Conservation (phyloP, 129 eudicot species). For the Pittosporum tobira region DNA sequence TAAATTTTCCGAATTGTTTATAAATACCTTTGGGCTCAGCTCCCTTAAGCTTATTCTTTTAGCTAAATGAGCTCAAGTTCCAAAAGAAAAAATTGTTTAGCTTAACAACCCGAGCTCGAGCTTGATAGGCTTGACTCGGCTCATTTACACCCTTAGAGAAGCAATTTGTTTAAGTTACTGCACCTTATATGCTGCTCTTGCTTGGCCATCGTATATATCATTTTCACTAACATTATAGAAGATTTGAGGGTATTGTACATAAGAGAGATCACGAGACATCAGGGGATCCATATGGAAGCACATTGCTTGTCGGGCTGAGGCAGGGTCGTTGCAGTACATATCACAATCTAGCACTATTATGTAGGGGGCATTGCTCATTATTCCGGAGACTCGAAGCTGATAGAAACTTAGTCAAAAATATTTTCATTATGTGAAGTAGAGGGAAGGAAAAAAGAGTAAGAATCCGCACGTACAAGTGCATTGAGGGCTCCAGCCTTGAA, state of each 20-base stretch:
- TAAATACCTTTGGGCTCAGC: no score
- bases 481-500: constrained; percentile 96
- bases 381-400: constrained; percentile 87
- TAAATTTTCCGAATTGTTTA: neutral
- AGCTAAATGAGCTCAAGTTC: no score
- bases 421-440: neutral
- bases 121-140: no score
- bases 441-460: neutral
- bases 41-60: no score
- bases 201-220: constrained; percentile 74
- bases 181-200: constrained; percentile 65
- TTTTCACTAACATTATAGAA: constrained; percentile 60
- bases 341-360: constrained; percentile 72
- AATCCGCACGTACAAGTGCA: constrained; percentile 38
- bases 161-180: neutral
- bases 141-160: no score
- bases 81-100: no score
- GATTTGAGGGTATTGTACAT: constrained; percentile 69
- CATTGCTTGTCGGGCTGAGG: constrained; percentile 88
- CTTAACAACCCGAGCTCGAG: no score
- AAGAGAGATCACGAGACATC: constrained; percentile 44
- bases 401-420: neutral
- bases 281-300: constrained; percentile 80
- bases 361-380: constrained; percentile 72
- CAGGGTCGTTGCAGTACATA: constrained; percentile 83